Evolutionary conservation across 371 early-diverging fungal species (phyloP).

Genomic region (Mucor sp.): DNA sequence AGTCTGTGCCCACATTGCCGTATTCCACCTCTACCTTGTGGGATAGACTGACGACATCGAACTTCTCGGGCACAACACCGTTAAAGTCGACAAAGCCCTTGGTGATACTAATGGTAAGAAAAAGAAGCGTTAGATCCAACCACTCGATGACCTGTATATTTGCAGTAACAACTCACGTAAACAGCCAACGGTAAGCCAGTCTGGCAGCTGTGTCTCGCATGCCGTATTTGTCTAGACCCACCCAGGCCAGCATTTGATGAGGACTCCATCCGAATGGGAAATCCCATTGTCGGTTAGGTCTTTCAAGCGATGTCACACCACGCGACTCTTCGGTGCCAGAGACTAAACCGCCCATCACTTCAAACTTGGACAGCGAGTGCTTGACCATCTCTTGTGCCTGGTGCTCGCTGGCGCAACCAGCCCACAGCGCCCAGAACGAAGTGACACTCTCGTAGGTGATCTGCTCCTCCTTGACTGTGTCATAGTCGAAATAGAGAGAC

Average conservation of each 20-base stretch:
- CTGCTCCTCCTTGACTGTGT: conserved; percentile 55
- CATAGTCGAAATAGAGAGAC: conserved; percentile 66
- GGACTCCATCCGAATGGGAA: conserved; percentile 98
- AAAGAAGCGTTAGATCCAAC: neutral
- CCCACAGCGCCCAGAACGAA: conserved; percentile 77
- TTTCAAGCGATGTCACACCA: conserved; percentile 70
- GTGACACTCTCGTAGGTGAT: conserved; percentile 75
- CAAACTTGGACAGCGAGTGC: conserved; percentile 68
- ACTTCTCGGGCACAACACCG: conserved; percentile 97
- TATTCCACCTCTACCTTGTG: conserved; percentile 95
- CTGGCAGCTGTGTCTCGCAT: conserved; percentile 77
- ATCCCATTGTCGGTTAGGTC: conserved; percentile 98
- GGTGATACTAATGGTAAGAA: conserved; percentile 64
- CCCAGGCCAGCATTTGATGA: conserved; percentile 97
- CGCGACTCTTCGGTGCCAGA: conserved; percentile 88
- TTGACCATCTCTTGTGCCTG: conserved; percentile 66
- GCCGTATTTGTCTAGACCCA: conserved; percentile 86
- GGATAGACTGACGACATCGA: conserved; percentile 90
- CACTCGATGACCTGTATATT: no score
- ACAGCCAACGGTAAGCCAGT: conserved; percentile 94
- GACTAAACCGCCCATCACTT: conserved; percentile 87
- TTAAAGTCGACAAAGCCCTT: conserved; percentile 96
- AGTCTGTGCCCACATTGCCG: conserved; percentile 94
- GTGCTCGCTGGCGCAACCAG: conserved; percentile 63
- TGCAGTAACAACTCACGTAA: conserved; percentile 62